Base-by-base conservation (phyloP, 1,284 basidiomycete species). In the Tremellales sp. region DNA sequence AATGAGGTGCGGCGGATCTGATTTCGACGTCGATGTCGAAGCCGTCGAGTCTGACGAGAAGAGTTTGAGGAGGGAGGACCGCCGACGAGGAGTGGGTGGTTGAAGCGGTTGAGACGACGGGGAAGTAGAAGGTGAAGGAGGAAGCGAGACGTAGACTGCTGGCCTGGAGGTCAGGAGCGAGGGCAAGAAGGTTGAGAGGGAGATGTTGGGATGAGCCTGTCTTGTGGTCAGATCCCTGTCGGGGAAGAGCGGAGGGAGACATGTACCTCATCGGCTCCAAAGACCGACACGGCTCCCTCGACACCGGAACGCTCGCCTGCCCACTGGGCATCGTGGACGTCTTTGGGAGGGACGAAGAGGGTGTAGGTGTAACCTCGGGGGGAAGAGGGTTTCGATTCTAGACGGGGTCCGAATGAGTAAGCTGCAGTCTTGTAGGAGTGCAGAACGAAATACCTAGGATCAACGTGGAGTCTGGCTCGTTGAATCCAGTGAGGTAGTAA, bases 401-500 rank as follows among this genome's bases (percentile, higher is more conserved):
- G 19, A 13, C 25, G 16, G 14, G 28, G 38, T 18, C 38, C 33
- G 28, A 43, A 25, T 18, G n/a, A 12, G 12, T 24, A 25, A 24
- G 18, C 18, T 25, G 18, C 10, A 25, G 37, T 19, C 18, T 14
- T 24, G 14, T 10, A 10, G 13, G 4, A 18, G 14, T 18, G 7
- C 27, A 34, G 27, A n/a, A 19, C 2, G 25, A 64, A 78, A 45
- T 54, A 86, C 88, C 83, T 31, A 95, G 75, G 27, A 97, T 77
- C 22, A 97, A 76, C 0, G 88, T 91, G 12, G 92, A 82, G 52
- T 95, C 86, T 0, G 92, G 88, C 69, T 97, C 94, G 52, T 92
- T 83, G 63, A 95, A 95, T 5, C 95, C 94, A 0, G 93, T 93
- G 10, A 97, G 76, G 66, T 97, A 97, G 84, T 84, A 88, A 68